Conservation (phyloP, 169 alveolate genomes). For the Eimeria acervulina region DNA sequence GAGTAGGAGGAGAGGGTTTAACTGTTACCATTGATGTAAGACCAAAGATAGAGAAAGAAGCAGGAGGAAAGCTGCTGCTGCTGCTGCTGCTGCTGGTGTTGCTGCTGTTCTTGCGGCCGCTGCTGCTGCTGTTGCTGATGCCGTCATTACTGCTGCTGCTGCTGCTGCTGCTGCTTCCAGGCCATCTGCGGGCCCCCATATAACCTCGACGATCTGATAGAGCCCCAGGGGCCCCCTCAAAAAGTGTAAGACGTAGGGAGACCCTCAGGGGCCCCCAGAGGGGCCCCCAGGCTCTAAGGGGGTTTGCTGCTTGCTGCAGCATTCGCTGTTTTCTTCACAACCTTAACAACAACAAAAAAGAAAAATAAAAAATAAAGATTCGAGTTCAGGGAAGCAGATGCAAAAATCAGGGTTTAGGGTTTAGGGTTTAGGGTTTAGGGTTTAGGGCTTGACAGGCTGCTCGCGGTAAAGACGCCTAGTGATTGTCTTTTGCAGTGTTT, state of each 20-base stretch:
- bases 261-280: not conserved
- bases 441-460: too few relatives aligned
- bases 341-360: too few relatives aligned
- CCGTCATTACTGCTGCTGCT: not conserved
- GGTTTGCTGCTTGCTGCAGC: not conserved
- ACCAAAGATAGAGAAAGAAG: constrained; percentile 6
- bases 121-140: constrained; percentile 26
- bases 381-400: too few relatives aligned
- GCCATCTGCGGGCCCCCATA: constrained; percentile 28
- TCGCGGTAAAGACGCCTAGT: too few relatives aligned
- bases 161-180: constrained; percentile 24
- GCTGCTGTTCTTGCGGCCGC: not conserved
- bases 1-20: constrained; percentile 15
- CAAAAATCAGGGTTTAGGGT: not conserved
- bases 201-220: not conserved
- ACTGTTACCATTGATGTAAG: constrained; percentile 19
- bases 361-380: too few relatives aligned
- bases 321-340: not conserved
- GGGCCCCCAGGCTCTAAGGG: not conserved
- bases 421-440: constrained; percentile 29
- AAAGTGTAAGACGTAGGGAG: not conserved
- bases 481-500: too few relatives aligned
- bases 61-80: constrained; percentile 5
- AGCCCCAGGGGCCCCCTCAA: not conserved
- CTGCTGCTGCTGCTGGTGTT: not conserved